Evolutionary conservation across 352 stramenopile species (phyloP), one percentile per base, ranked within the genome.

Genomic region (Phytopythium oedochilum): DNA sequence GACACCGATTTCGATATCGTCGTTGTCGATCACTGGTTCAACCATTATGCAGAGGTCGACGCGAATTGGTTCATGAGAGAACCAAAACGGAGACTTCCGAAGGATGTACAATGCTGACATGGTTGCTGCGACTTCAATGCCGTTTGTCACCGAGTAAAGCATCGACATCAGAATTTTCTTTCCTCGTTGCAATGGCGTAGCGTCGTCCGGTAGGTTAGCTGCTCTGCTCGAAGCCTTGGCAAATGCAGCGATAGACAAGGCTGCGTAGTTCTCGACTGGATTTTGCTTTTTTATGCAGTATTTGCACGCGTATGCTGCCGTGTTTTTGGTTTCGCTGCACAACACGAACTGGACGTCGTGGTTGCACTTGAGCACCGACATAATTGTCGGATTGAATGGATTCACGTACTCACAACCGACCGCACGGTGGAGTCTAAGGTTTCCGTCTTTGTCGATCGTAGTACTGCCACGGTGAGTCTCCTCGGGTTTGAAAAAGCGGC

Each of bases 281-380:
- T 71, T 64, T 28, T 70, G 63, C 0, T 22, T 39, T 44, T 72
- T 69, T 3, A 67, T 67, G n/a, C 54, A 71, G 20, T 72, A 72
- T 2, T 70, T 72, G 6, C 49, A 60, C 8, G 64, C 50, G 23
- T 75, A 72, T 3, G 60, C 58, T 0, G 58, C 63, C 1, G 49
- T 52, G n/a, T 66, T 49, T 8, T 61, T 66, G 0, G 47, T 38
- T 5, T 51, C 48, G 18, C 36, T 55, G 0, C 36, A 39, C 2
- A 68, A 1, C 0, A 75, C 53, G 2, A 75, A 63, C 18, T 63
- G 52, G 0, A 63, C 54, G 12, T 68, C 52, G 39, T 75, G 63
- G 25, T 72, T 70, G 42, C 60, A 72, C 49, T 66, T 68, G 3
- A 75, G 43, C 0, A 40, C 40, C 0, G 6, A 43, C 53, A 69